Percentiles rank a stretch among this genome's conserved stretches.
Evolutionary conservation across 139 green algal species (phyloP).

Genomic region (Marvania coccoides): DNA sequence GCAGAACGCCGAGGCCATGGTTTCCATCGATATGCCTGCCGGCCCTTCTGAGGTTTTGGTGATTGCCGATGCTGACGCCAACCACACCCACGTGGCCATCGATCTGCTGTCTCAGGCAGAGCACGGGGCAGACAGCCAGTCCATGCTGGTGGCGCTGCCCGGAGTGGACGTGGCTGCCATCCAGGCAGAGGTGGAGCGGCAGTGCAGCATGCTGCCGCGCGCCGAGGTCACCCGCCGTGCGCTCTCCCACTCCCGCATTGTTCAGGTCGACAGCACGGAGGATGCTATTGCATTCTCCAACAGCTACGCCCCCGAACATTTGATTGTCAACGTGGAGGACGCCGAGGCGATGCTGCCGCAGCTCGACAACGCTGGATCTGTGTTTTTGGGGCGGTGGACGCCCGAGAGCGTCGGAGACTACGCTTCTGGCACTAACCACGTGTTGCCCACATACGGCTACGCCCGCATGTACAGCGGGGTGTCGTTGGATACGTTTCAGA

Average conservation of each 20-base stretch:
- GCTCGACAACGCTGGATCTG: slow-evolving; percentile 83
- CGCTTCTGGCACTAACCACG: slow-evolving; percentile 95
- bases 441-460: slow-evolving; percentile 97
- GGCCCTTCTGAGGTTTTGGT: slow-evolving; percentile 88
- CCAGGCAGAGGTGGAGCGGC: slow-evolving; percentile 62
- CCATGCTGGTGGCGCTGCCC: slow-evolving; percentile 87
- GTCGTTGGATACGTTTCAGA: slow-evolving; percentile 88
- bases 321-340: slow-evolving; percentile 93
- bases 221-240: slow-evolving; percentile 76
- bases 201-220: slow-evolving; percentile 79
- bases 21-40: slow-evolving; percentile 96
- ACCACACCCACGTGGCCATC: slow-evolving; percentile 72
- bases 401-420: slow-evolving; percentile 98
- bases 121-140: slow-evolving; percentile 87
- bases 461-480: slow-evolving; percentile 97
- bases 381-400: slow-evolving; percentile 92
- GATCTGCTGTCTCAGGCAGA: slow-evolving; percentile 97
- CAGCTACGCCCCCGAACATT: slow-evolving; percentile 93
- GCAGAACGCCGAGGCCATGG: slow-evolving; percentile 90
- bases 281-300: slow-evolving; percentile 85
- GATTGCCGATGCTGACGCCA: slow-evolving; percentile 80
- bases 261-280: slow-evolving; percentile 52
- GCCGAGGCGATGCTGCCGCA: slow-evolving; percentile 76
- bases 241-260: slow-evolving; percentile 77
- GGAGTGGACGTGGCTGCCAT: slow-evolving; percentile 78